A percentile compares a stretch with the other conserved stretches of the same genome.
Conservation (phyloP, 306 rosid species). For the Elaeagnus macrophylla region DNA sequence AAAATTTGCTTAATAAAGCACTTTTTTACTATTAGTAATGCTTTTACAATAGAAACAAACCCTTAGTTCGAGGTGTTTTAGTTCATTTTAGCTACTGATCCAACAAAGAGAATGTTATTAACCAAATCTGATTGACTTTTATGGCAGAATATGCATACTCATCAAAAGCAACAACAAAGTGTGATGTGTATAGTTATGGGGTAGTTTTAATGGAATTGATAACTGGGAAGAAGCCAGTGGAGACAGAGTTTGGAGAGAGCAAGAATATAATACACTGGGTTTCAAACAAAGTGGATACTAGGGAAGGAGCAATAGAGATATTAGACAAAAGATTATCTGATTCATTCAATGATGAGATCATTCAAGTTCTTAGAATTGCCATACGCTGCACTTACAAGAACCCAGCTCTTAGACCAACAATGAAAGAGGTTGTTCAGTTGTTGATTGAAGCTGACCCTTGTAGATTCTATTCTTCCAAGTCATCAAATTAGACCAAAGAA, state of each 20-base stretch:
- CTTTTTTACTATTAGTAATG: too few relatives aligned
- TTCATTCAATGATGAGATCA: conserved; percentile 58
- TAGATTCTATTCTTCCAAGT: conserved; percentile 41
- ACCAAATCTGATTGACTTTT: conserved; percentile 16
- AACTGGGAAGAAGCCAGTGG: conserved; percentile 88
- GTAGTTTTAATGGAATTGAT: conserved; percentile 85
- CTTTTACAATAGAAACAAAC: too few relatives aligned
- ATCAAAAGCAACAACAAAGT: conserved; percentile 80
- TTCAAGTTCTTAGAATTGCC: conserved; percentile 63
- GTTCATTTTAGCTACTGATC: not conserved
- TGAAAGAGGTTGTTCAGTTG: conserved; percentile 84
- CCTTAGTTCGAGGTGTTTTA: not conserved
- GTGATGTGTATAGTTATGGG: conserved; percentile 93
- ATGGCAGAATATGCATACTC: conserved; percentile 87
- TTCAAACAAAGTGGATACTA: conserved; percentile 74
- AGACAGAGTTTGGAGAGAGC: conserved; percentile 81
- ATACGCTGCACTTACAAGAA: conserved; percentile 80
- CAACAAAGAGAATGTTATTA: conserved; percentile 1
- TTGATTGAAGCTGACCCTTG: conserved; percentile 64
- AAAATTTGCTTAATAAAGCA: too few relatives aligned
- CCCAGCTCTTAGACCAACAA: conserved; percentile 75
- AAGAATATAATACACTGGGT: conserved; percentile 83
- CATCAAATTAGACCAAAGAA: conserved; percentile 45
- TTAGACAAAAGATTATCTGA: conserved; percentile 49
- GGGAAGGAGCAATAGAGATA: conserved; percentile 72